phyloP scores from a whole-genome alignment of 2,329 filamentous ascomycete genomes.

The Aspergillus neoniger region DNA sequence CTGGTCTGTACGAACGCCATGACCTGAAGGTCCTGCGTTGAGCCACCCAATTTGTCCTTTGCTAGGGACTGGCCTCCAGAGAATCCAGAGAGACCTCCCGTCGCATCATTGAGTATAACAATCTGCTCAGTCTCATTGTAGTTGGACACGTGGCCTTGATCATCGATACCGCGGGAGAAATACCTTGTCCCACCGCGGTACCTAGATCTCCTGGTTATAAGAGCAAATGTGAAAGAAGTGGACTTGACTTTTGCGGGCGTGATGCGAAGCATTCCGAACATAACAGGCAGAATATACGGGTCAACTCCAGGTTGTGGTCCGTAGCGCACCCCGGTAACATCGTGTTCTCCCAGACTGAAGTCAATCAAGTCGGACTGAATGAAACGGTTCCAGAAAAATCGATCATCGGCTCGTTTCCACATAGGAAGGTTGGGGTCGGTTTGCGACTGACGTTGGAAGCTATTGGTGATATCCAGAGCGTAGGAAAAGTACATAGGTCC shows the following conservation, averaged over 20 bases:
- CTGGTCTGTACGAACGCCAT: conserved; percentile 95
- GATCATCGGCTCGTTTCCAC: conserved; percentile 91
- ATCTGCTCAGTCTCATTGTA: conserved; percentile 98
- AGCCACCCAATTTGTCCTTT: conserved; percentile 66
- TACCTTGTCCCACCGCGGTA: conserved; percentile 90
- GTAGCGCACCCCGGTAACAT: conserved; percentile 48
- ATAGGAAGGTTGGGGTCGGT: conserved; percentile 70
- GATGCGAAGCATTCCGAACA: conserved; percentile 95
- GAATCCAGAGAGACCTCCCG: conserved; percentile 74
- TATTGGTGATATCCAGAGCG: conserved; percentile 93
- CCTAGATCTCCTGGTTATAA: conserved; percentile 87
- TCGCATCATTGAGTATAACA: conserved; percentile 81
- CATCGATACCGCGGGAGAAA: conserved; percentile 91
- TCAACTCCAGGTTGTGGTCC: conserved; percentile 73
- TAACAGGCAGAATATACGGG: conserved; percentile 90
- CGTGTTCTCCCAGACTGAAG: conserved; percentile 66
- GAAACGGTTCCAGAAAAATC: conserved; percentile 98
- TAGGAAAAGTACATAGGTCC: conserved; percentile 98
- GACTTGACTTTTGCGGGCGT: conserved; percentile 82
- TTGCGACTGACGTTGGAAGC: conserved; percentile 88
- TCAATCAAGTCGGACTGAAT: conserved; percentile 89
- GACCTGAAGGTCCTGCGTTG: conserved; percentile 78
- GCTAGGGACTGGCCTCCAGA: conserved; percentile 74
- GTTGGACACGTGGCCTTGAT: conserved; percentile 93
- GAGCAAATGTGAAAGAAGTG: conserved; percentile 77